Conservation (phyloP, 1,284 basidiomycete species). For the Mycosarcoma mackinlayi region DNA sequence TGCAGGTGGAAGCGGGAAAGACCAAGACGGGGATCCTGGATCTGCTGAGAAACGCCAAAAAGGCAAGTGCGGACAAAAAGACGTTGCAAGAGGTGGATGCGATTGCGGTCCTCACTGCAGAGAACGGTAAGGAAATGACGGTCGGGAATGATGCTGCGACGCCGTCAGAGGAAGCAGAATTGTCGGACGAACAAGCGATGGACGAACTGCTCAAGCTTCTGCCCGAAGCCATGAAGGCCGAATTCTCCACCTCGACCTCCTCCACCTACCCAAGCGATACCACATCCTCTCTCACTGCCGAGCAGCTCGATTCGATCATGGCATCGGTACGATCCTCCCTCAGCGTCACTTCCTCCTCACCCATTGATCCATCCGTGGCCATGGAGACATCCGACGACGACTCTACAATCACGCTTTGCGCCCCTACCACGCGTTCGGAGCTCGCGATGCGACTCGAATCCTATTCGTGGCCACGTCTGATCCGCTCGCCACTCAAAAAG, state of each 20-base stretch:
- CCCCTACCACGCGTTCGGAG: conserved; percentile 14
- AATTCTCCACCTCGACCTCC: conserved; percentile 8
- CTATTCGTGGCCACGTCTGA: conserved; percentile 82
- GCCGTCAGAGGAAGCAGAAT: conserved; percentile 6
- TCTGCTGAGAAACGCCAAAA: conserved; percentile 37
- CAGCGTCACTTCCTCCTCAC: background rate
- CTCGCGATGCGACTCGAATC: conserved; percentile 55
- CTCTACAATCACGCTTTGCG: background rate
- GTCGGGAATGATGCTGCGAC: background rate
- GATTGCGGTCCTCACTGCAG: conserved; percentile 4
- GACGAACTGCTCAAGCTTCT: conserved; percentile 45
- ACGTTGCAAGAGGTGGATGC: conserved; percentile 33
- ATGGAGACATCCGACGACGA: background rate
- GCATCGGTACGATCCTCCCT: conserved; percentile 24
- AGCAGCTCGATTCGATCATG: conserved; percentile 41
- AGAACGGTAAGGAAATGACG: background rate
- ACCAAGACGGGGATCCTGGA: conserved; percentile 58
- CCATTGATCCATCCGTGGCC: background rate
- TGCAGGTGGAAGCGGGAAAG: conserved; percentile 22
- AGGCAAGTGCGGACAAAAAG: conserved; percentile 10
- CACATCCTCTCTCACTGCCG: conserved; percentile 15
- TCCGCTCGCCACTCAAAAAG: conserved; percentile 88
- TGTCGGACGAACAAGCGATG: conserved; percentile 37
- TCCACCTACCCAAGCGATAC: background rate
- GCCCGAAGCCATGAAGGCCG: conserved; percentile 39